Evolutionary conservation across 2,329 filamentous ascomycete genomes (phyloP).

Genomic region (Capronia americana): DNA sequence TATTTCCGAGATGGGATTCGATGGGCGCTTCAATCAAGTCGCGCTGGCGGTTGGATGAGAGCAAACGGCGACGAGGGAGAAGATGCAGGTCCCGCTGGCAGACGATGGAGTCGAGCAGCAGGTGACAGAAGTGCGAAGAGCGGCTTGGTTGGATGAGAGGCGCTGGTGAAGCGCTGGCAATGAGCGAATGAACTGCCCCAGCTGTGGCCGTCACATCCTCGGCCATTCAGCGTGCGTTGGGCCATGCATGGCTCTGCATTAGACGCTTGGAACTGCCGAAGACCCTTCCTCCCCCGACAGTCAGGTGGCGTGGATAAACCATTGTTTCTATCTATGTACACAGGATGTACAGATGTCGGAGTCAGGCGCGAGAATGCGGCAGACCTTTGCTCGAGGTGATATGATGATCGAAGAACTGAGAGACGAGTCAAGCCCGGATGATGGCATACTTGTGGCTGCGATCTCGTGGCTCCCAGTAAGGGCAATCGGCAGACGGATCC

Average conservation of each 20-base stretch:
- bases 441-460: neutral
- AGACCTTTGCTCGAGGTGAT: neutral
- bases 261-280: conserved; percentile 11
- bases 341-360: neutral
- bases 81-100: conserved; percentile 8
- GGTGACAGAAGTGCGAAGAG: conserved; percentile 4
- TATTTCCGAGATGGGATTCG: conserved; percentile 23
- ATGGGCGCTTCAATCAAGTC: conserved; percentile 33
- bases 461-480: neutral
- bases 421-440: neutral
- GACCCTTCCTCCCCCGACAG: neutral
- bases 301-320: neutral
- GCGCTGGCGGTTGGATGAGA: conserved; percentile 26
- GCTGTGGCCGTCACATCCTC: conserved; percentile 8
- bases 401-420: neutral
- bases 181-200: conserved; percentile 22
- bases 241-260: conserved; percentile 11
- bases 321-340: conserved; percentile 1
- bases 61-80: neutral
- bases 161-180: conserved; percentile 25
- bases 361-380: neutral
- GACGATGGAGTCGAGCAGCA: conserved; percentile 24
- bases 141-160: conserved; percentile 26
- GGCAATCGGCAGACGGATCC: no score
- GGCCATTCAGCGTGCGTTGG: conserved; percentile 8